Evolutionary conservation across 2,329 filamentous ascomycete genomes (phyloP).

Genomic region (Clonostachys solani): DNA sequence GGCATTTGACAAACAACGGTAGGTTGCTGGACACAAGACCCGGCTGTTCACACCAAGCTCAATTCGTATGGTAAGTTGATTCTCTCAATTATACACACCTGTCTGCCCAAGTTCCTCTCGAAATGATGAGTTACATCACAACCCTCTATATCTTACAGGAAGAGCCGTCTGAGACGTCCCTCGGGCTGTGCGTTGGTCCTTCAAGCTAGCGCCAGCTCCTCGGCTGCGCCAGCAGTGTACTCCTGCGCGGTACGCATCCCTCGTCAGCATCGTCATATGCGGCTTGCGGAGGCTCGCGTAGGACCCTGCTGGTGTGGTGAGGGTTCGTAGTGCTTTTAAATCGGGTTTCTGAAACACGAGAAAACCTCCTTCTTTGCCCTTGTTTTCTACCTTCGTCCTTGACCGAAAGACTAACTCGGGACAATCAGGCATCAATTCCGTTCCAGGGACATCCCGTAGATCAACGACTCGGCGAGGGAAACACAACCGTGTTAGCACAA

Average conservation of each 20-base stretch:
- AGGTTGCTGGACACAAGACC: too few relatives aligned
- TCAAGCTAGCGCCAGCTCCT: constrained; percentile 3
- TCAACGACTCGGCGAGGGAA: too few relatives aligned
- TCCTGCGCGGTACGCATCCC: constrained; percentile 7
- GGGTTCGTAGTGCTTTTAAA: constrained; percentile 39
- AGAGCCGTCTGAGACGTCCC: constrained; percentile 41
- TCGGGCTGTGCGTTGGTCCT: constrained; percentile 4
- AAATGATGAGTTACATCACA: constrained; percentile 34
- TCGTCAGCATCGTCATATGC: constrained; percentile 28
- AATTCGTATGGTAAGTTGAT: not conserved
- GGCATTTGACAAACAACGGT: too few relatives aligned
- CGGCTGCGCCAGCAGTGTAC: constrained; percentile 5
- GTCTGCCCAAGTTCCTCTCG: not conserved
- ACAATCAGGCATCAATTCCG: too few relatives aligned
- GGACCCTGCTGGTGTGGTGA: constrained; percentile 22
- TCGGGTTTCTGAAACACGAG: constrained; percentile 36
- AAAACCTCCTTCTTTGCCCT: constrained; percentile 11
- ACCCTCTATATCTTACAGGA: constrained; percentile 33
- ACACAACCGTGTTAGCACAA: too few relatives aligned
- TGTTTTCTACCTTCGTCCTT: not conserved
- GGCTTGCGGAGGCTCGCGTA: constrained; percentile 8
- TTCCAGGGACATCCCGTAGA: too few relatives aligned
- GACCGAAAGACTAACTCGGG: too few relatives aligned
- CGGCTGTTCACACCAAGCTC: too few relatives aligned
- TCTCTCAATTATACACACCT: constrained; percentile 6